Conservation (phyloP, 2,329 filamentous ascomycete genomes). For the Aspergillus flavus region DNA sequence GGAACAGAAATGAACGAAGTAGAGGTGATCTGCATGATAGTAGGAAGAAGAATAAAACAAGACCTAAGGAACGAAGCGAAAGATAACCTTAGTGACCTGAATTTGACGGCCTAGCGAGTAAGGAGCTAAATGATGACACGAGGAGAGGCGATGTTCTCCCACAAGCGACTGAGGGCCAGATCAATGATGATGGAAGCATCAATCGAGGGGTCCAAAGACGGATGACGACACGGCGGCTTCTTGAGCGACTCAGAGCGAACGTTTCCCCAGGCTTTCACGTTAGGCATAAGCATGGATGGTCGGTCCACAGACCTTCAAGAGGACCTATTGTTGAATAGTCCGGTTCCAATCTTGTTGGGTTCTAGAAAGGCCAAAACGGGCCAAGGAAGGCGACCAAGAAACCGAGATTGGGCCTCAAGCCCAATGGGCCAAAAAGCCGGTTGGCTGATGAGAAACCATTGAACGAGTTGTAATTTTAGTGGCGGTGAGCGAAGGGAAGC, state of each 20-base stretch:
- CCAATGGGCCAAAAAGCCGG: slow-evolving; percentile 15
- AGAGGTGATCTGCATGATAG: neutral
- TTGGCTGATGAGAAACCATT: slow-evolving; percentile 8
- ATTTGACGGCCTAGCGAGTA: neutral
- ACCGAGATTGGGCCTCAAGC: slow-evolving; percentile 3
- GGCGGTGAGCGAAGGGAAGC: slow-evolving; percentile 24
- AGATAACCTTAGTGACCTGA: neutral
- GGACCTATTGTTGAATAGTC: slow-evolving; percentile 4
- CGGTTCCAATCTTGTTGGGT: slow-evolving; percentile 14
- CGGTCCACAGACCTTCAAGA: neutral
- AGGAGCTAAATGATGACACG: neutral
- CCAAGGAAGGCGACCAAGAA: slow-evolving; percentile 4
- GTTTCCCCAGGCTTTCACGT: slow-evolving; percentile 2
- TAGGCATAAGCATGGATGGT: slow-evolving; percentile 16
- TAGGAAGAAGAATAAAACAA: neutral
- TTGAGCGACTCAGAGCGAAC: neutral
- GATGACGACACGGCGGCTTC: neutral
- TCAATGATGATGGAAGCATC: neutral
- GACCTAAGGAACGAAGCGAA: neutral
- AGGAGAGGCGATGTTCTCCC: neutral
- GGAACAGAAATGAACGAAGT: neutral
- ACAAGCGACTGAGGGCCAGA: neutral
- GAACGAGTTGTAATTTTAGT: slow-evolving; percentile 16
- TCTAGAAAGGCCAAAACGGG: slow-evolving; percentile 19
- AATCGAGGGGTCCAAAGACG: neutral